These are phyloP conservation scores for Claviceps maximensis DNA, from an alignment of 2,329 filamentous ascomycete species.

Conservation along the genomic window DNA sequence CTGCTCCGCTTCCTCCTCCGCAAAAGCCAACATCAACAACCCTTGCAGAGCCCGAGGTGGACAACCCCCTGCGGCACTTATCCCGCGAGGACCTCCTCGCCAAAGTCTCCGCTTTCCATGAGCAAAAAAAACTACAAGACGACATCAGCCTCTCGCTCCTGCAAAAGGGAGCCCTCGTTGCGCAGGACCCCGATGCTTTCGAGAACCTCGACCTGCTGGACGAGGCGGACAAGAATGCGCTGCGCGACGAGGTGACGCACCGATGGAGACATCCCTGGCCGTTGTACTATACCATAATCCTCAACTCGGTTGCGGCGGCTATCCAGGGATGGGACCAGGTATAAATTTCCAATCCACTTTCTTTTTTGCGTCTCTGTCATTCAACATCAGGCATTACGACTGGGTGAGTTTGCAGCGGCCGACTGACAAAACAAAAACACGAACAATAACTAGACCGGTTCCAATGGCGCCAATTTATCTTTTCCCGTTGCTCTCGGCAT, in stretches of 20 bases:
- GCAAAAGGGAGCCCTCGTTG: slow-evolving; percentile 26
- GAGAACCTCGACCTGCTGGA: slow-evolving; percentile 15
- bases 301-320: slow-evolving; percentile 40
- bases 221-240: slow-evolving; percentile 26
- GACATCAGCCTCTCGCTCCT: slow-evolving; percentile 27
- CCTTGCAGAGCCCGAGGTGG: slow-evolving; percentile 16
- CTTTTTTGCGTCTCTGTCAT: too few relatives aligned
- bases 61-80: slow-evolving; percentile 38
- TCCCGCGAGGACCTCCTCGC: slow-evolving; percentile 36
- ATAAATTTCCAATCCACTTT: too few relatives aligned
- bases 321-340: slow-evolving; percentile 36
- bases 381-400: too few relatives aligned
- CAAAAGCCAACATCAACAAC: slow-evolving; percentile 3
- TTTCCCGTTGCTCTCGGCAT: slow-evolving; percentile 33
- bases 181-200: slow-evolving; percentile 22
- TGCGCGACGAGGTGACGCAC: slow-evolving; percentile 36
- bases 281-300: slow-evolving; percentile 35
- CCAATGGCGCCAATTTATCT: slow-evolving; percentile 34
- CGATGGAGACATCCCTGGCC: slow-evolving; percentile 41
- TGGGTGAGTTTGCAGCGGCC: background rate
- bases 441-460: slow-evolving; percentile 21
- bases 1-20: background rate
- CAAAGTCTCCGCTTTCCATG: slow-evolving; percentile 41
- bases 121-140: slow-evolving; percentile 29
- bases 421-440: background rate